These are phyloP conservation scores for Suillus cothurnatus DNA, from an alignment of 768 basidiomycete genomes.

Conservation along the genomic window DNA sequence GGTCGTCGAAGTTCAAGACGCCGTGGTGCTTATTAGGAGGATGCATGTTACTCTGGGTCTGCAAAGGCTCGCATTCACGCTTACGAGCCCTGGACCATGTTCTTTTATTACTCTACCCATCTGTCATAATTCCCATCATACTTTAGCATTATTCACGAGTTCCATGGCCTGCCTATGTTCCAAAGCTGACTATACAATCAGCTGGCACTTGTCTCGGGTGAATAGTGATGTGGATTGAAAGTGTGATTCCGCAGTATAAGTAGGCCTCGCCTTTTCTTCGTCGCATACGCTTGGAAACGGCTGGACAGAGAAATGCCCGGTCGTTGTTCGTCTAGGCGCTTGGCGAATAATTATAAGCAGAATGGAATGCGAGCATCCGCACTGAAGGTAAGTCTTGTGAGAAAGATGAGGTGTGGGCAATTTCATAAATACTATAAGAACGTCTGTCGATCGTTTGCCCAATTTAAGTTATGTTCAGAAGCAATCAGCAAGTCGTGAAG, in stretches of 20 bases:
- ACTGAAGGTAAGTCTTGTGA: background rate
- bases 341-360: background rate
- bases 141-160: background rate
- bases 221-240: background rate
- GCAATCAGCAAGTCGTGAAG: too few species aligned
- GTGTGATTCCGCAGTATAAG: background rate
- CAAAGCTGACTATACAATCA: too few species aligned
- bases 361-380: background rate
- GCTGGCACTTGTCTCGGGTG: background rate
- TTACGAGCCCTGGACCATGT: background rate
- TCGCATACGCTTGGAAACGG: background rate
- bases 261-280: background rate
- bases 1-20: background rate
- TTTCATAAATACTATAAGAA: background rate
- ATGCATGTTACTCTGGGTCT: background rate
- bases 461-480: background rate
- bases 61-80: background rate
- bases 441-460: too few species aligned
- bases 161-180: background rate
- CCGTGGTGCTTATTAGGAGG: background rate
- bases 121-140: background rate
- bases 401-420: background rate
- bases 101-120: background rate
- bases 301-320: background rate
- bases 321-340: background rate